These are phyloP conservation scores for Tetracentron sinense DNA, from an alignment of 164 flowering plant genomes.

Conservation along the genomic window DNA sequence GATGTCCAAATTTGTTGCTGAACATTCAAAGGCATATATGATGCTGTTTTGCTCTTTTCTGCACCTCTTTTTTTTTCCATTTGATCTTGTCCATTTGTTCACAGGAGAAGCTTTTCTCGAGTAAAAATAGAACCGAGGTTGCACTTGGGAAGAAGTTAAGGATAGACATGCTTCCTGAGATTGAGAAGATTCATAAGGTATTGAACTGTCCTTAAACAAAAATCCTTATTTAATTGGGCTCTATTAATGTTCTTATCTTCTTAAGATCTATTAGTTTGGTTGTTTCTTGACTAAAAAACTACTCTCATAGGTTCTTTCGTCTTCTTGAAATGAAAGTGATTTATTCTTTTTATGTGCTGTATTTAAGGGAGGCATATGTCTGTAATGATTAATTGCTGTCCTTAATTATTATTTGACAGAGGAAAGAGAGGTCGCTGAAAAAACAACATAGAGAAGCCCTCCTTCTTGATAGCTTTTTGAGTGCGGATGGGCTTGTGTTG, in stretches of 20 bases:
- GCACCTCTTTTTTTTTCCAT: background rate
- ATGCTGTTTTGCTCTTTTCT: too few species aligned
- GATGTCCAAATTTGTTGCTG: too few species aligned
- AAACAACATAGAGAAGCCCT: slow-evolving; percentile 96
- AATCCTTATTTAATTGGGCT: too few species aligned
- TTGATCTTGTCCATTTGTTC: slow-evolving; percentile 13
- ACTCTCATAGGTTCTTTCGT: background rate
- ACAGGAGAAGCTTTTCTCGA: slow-evolving; percentile 89
- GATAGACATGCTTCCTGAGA: slow-evolving; percentile 89
- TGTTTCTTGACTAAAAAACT: background rate
- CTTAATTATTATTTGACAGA: slow-evolving; percentile 41
- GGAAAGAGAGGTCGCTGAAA: slow-evolving; percentile 83
- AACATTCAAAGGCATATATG: too few species aligned
- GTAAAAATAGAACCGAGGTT: slow-evolving; percentile 88
- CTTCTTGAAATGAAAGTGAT: too few species aligned
- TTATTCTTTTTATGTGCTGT: too few species aligned
- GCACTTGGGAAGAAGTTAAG: slow-evolving; percentile 87
- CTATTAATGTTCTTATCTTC: background rate
- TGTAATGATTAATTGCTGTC: slow-evolving; percentile 9
- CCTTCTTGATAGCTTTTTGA: slow-evolving; percentile 74
- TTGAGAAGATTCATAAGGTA: slow-evolving; percentile 97
- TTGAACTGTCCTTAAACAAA: background rate
- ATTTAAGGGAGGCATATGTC: too few species aligned
- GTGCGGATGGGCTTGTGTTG: slow-evolving; percentile 68
- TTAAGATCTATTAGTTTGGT: background rate